phyloP scores from a whole-genome alignment of 768 basidiomycete species.

The Pulveroboletus sp. region DNA sequence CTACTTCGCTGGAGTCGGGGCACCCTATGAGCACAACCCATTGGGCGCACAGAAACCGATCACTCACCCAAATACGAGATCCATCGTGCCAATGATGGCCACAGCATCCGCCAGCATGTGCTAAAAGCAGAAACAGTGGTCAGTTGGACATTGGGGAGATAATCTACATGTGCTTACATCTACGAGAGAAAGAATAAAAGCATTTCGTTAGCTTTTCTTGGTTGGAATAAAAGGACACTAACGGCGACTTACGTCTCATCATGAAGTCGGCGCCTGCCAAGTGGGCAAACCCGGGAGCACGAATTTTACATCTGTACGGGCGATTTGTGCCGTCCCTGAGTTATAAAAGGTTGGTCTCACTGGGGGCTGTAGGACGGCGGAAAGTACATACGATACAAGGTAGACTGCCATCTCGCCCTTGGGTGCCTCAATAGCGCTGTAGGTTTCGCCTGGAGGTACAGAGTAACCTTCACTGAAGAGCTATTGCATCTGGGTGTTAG shows the following conservation, averaged over 20 bases:
- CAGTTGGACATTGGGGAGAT: constrained; percentile 3
- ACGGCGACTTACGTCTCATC: constrained; percentile 74
- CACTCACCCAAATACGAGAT: constrained; percentile 92
- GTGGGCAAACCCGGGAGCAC: constrained; percentile 95
- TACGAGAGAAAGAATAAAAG: constrained; percentile 18
- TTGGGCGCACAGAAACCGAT: background rate
- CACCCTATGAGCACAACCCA: background rate
- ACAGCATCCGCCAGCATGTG: constrained; percentile 94
- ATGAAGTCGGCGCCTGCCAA: constrained; percentile 96
- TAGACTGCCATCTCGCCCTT: constrained; percentile 99
- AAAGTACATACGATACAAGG: constrained; percentile 75
- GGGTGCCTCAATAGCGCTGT: constrained; percentile 95
- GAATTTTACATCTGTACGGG: constrained; percentile 95
- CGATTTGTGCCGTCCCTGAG: constrained; percentile 87
- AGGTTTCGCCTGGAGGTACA: constrained; percentile 94
- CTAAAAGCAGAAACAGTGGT: constrained; percentile 40
- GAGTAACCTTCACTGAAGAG: constrained; percentile 96
- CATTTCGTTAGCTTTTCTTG: background rate
- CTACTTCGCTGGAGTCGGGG: constrained; percentile 23
- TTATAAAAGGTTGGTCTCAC: background rate
- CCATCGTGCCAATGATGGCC: constrained; percentile 97
- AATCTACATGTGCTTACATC: constrained; percentile 30
- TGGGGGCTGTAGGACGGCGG: background rate
- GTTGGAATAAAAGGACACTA: background rate
- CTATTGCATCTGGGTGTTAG: constrained; percentile 34